Evolutionary conservation across 371 early-diverging fungal genomes (phyloP), one percentile per base, ranked within the genome.

Genomic region (Rhizopus delemar): DNA sequence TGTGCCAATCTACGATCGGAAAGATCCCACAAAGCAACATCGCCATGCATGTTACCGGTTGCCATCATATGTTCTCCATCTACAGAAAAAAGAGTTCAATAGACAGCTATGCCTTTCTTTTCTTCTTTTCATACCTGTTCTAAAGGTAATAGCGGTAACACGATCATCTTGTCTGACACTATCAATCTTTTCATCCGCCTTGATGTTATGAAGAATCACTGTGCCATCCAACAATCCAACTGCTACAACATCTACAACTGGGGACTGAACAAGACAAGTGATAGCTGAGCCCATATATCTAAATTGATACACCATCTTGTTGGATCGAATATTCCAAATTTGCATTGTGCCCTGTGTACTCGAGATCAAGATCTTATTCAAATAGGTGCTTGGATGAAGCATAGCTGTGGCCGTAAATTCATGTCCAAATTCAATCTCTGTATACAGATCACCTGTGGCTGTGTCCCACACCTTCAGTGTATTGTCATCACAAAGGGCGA

Each of bases 371-470:
- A 98, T 75, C 72, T 98, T 98, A 84, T 98, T 97, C 41, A 97
- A 76, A 76, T 97, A 98, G 0, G 98, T 96, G 77, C 87, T 89
- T 34, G 98, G 99, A 62, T 98, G 99, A 38, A 96, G 72, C 41
- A 95, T 73, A 0, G 83, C 61, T 4, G 92, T 87, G 3, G 87
- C 82, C 28, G 81, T 82, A 72, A 97, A 97, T 5, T 74, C 66
- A 8, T 78, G 74, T 56, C 83, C 89, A 73, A 97, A 93, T 52
- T 88, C 83, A 41, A 96, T 80, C 61, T 86, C 86, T 11, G 88
- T 88, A 61, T 88, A 85, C 28, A 85, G 68, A 59, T 95, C 95
- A 71, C 82, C 76, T 13, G 82, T 85, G 31, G 63, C 66, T 54
- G 81, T 75, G 66, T 92, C 81, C 90, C 92, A 95, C 39, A 93